These are phyloP conservation scores for Trametes versicolor DNA, from an alignment of 1,284 basidiomycete genomes.

Conservation along the genomic window DNA sequence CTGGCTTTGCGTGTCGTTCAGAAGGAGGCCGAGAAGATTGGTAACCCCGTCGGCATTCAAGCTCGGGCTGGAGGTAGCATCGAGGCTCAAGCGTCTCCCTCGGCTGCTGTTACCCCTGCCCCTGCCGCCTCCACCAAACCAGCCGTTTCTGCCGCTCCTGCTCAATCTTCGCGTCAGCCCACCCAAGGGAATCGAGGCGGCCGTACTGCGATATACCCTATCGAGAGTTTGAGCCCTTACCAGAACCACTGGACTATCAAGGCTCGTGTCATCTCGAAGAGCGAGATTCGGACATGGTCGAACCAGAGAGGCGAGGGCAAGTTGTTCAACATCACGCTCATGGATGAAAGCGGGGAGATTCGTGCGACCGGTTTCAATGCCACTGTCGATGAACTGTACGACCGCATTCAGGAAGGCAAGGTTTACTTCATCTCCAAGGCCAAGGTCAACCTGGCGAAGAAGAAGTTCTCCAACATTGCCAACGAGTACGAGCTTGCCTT, in stretches of 20 bases:
- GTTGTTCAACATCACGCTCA: constrained; percentile 91
- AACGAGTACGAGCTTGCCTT: constrained; percentile 97
- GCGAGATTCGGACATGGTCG: constrained; percentile 90
- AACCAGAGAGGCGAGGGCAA: constrained; percentile 96
- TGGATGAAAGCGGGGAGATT: constrained; percentile 97
- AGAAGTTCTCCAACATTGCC: constrained; percentile 91
- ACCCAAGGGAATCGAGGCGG: constrained; percentile 41
- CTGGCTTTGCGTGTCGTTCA: constrained; percentile 73
- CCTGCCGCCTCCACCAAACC: constrained; percentile 32
- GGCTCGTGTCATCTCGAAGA: constrained; percentile 91
- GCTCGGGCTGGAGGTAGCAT: constrained; percentile 39
- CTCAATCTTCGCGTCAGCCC: constrained; percentile 39
- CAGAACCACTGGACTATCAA: constrained; percentile 99
- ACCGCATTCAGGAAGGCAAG: constrained; percentile 89
- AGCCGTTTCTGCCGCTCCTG: constrained; percentile 27
- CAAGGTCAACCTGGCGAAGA: constrained; percentile 95
- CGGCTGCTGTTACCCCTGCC: constrained; percentile 39
- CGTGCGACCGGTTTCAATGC: constrained; percentile 93
- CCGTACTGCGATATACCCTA: constrained; percentile 75
- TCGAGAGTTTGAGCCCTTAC: constrained; percentile 96
- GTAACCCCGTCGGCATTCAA: constrained; percentile 61
- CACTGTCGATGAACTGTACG: constrained; percentile 86
- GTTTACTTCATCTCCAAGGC: constrained; percentile 94
- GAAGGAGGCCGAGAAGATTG: constrained; percentile 75
- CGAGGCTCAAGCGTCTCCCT: constrained; percentile 35